Base-by-base conservation (phyloP, 1,139 yeast genomes). In the Scheffersomyces titani region DNA sequence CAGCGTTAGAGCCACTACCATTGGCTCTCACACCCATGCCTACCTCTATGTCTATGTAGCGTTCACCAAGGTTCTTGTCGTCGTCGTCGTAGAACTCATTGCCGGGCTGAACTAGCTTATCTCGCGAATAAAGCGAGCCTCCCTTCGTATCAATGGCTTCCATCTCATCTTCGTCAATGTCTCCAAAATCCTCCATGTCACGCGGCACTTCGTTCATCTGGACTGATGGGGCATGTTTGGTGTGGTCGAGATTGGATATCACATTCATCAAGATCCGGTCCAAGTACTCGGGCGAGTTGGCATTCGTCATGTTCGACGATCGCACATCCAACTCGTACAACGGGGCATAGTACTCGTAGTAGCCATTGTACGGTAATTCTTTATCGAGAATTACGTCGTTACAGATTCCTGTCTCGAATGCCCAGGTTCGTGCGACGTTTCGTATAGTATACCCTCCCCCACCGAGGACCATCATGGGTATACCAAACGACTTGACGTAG, bases 381-480 rank as follows among this genome's bases (percentile, higher is more conserved):
- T 86, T 80, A 20, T 92, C 96, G 62, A 93, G 79, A 18, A 86
- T 72, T 59, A 87, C 89, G 66, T 92, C 90, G 65, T 91, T 93
- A 63, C 93, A 80, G 56, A 94, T 77, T 20, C 98, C 97, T 2
- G 97, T 89, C 75, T 94, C 99, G 70, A 83, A 93, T 49, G 97
- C 87, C 99, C 99, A 94, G 6, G 97, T 88, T 67, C 98, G 81
- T 44, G 97, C 92, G 50, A 94, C 99, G 70, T 94, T 94, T 71
- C 98, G 83, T 88, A 94, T 94, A 22, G 98, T 94, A 73, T 94
- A 94, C 44, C 99, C 99, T 66, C 99, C 99, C 55, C 99, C 99
- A 49, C 99, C 99, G 20, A 94, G 82, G 22, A 93, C 96, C 81
- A 94, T 81, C 79, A 92, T 83, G 9, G 98, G 99, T 54, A 92